phyloP scores from a whole-genome alignment of 768 basidiomycete genomes.

The Calvatia gigantea region DNA sequence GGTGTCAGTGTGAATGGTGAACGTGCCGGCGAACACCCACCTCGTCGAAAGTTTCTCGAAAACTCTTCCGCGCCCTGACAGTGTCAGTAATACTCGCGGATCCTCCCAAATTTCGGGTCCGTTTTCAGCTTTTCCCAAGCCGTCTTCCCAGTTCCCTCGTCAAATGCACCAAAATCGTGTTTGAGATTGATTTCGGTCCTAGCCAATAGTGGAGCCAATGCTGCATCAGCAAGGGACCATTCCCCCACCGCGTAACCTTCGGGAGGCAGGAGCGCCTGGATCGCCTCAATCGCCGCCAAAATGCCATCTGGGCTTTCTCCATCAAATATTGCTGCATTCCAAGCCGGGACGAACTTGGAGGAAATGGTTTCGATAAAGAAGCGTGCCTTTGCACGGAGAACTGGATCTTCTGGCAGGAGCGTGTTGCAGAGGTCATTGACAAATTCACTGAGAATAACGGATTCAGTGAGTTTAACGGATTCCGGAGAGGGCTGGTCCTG shows the following conservation, averaged over 20 bases:
- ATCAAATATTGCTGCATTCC: conserved; percentile 29
- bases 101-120: conserved; percentile 46
- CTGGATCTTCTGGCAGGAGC: conserved; percentile 53
- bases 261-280: conserved; percentile 48
- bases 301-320: conserved; percentile 40
- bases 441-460: conserved; percentile 63
- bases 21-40: too few species aligned
- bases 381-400: conserved; percentile 54
- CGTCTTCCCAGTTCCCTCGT: conserved; percentile 43
- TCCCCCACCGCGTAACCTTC: conserved; percentile 44
- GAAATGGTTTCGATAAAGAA: conserved; percentile 59
- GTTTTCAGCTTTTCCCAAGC: conserved; percentile 37
- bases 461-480: conserved; percentile 60
- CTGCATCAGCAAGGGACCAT: conserved; percentile 61
- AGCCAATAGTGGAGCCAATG: conserved; percentile 58
- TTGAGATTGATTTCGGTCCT: conserved; percentile 40
- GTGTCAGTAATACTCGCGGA: conserved; percentile 45
- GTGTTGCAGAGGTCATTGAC: conserved; percentile 57
- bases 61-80: conserved; percentile 49
- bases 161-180: conserved; percentile 51
- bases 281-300: conserved; percentile 37
- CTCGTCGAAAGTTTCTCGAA: conserved; percentile 50
- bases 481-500: conserved; percentile 57
- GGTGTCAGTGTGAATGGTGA: too few species aligned
- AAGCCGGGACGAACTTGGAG: conserved; percentile 40